Base-by-base conservation (phyloP, 257 asterid genomes). In the Cruciata laevipes region DNA sequence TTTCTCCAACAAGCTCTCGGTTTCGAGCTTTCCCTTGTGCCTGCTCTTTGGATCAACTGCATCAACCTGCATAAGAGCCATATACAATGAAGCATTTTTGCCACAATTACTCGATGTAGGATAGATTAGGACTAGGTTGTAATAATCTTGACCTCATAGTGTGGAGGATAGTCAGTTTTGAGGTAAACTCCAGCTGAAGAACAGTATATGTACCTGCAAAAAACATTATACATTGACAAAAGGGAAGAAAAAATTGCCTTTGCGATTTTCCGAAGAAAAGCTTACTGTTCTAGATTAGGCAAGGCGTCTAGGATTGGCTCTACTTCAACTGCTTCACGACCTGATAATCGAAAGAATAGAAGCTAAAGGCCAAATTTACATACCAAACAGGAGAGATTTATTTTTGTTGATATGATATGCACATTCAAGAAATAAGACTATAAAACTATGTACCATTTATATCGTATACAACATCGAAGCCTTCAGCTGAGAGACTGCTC, bases 31-130 rank as follows among this genome's bases (percentile, higher is more conserved):
- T 60, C 99, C 99, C 80, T 94, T 94, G 85, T 94, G 99, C 72
- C 99, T 85, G 71, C 99, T 94, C 88, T 94, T 94, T 49, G 96
- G 97, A 69, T 94, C 97, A 73, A 87, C 99, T 80, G 95, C 99
- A 76, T 88, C 97, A 24, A 32, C 69, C 99, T 93, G 40, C n/a
- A 24, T 65, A 35, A 47, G 55, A 47, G 16, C 7, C 21, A 47
- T 16, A 35, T 35, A 35, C 38, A 35, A 35, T 1, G 1, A 35
- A 35, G 38, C 38, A 35, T 35, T 35, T 35, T 7, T 35, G n/a
- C 38, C 38, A 35, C 38, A 7, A 4, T 11, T n/a, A 38, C 7
- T 20, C 16, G 12, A 13, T 42, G 51, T 42, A 42, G 4, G 38
- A 9, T 40, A 10, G 53, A 63, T 42, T 52, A 10, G 47, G 25